phyloP scores from a whole-genome alignment of 225 moss, liverwort and hornwort genomes.

The Takakia lepidozioides region DNA sequence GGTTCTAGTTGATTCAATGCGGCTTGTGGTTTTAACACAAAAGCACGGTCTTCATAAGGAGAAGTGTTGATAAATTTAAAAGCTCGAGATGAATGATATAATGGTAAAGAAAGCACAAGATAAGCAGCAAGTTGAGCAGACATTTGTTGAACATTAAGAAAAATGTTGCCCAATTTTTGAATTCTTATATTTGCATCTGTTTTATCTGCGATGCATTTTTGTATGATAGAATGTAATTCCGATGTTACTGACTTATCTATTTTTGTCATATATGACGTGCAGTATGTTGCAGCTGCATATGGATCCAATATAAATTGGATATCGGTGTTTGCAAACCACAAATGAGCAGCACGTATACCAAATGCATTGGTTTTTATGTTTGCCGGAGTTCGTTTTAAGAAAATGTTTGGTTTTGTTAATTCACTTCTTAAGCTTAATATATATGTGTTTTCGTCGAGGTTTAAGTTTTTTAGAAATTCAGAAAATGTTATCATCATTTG shows the following conservation, averaged over 20 bases:
- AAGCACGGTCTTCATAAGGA: too few relatives aligned
- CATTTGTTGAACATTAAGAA: not conserved
- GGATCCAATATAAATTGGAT: too few relatives aligned
- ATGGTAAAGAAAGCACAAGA: too few relatives aligned
- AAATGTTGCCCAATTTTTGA: not conserved
- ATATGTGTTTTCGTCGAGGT: not conserved
- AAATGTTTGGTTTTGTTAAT: not conserved
- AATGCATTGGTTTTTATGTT: not conserved
- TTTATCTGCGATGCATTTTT: not conserved
- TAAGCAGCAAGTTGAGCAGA: not conserved
- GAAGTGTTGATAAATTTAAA: too few relatives aligned
- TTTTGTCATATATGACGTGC: slow-evolving; percentile 2
- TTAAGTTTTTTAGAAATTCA: not conserved
- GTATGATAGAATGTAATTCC: not conserved
- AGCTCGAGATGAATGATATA: too few relatives aligned
- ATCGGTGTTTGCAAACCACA: too few relatives aligned
- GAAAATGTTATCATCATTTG: not conserved
- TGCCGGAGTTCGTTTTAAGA: not conserved
- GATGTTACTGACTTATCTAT: not conserved
- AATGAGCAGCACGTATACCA: too few relatives aligned
- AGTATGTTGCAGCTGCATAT: too few relatives aligned
- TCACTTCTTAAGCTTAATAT: not conserved
- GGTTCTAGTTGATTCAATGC: not conserved
- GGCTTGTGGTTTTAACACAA: not conserved
- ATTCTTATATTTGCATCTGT: not conserved